Conservation (phyloP, 345 rosid species). For the Eutrema yunnanense region DNA sequence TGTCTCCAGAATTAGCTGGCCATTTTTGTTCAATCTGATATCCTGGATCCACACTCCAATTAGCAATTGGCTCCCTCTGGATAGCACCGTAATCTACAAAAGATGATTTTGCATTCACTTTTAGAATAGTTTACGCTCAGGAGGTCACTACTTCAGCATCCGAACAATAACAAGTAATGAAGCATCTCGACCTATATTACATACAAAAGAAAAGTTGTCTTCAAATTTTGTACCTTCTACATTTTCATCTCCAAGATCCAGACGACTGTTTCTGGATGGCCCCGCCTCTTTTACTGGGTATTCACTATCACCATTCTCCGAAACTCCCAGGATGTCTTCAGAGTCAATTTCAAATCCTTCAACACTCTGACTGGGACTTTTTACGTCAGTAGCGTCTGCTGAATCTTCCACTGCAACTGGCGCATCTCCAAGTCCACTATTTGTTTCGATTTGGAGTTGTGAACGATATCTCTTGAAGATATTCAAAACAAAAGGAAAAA, state of each 20-base stretch:
- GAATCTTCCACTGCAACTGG: constrained; percentile 18
- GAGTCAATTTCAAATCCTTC: constrained; percentile 28
- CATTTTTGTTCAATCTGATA: constrained; percentile 64
- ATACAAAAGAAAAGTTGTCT: neutral
- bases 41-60: constrained; percentile 65
- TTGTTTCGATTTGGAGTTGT: constrained; percentile 30
- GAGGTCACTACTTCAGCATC: neutral
- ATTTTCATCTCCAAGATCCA: constrained; percentile 30
- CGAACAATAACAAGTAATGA: neutral
- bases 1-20: constrained; percentile 45
- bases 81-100: constrained; percentile 51
- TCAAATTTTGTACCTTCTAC: constrained; percentile 49
- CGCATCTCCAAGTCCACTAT: constrained; percentile 19
- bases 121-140: neutral
- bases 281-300: constrained; percentile 34
- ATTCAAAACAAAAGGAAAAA: constrained; percentile 61
- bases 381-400: constrained; percentile 17
- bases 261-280: constrained; percentile 23
- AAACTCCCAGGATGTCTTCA: constrained; percentile 30
- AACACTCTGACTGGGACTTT: constrained; percentile 25
- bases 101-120: neutral
- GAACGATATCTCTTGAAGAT: constrained; percentile 39
- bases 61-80: constrained; percentile 57
- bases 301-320: constrained; percentile 27
- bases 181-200: neutral